Conservation (phyloP, 441 rosid genomes). For the Croton setiger region DNA sequence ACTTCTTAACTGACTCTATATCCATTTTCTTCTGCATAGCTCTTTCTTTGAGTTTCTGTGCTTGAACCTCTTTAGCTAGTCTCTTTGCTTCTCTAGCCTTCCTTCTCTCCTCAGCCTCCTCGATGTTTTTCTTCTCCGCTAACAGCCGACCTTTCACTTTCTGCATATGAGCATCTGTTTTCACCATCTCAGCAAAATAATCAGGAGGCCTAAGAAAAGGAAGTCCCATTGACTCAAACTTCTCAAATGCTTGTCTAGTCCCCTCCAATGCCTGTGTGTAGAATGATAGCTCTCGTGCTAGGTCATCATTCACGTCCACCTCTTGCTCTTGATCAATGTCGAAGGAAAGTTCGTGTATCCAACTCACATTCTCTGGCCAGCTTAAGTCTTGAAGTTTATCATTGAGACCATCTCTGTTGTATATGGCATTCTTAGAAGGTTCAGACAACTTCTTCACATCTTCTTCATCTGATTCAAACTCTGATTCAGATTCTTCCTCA, state of each 20-base stretch:
- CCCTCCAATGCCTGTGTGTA: constrained; percentile 83
- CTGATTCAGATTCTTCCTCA: constrained; percentile 28
- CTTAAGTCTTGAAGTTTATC: constrained; percentile 74
- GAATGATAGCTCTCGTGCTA: constrained; percentile 64
- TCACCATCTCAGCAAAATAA: constrained; percentile 91
- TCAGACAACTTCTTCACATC: constrained; percentile 56
- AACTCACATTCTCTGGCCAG: constrained; percentile 66
- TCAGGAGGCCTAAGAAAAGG: constrained; percentile 79
- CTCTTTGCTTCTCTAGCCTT: constrained; percentile 59
- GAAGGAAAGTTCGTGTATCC: constrained; percentile 65
- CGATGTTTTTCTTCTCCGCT: constrained; percentile 63
- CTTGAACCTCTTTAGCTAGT: no score
- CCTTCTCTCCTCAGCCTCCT: constrained; percentile 87
- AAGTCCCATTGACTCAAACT: constrained; percentile 51
- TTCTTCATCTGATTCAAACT: constrained; percentile 49
- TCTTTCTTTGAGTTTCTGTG: constrained; percentile 31
- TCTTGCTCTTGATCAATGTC: constrained; percentile 60
- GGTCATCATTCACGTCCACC: constrained; percentile 84
- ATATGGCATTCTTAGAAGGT: constrained; percentile 54
- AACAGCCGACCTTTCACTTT: constrained; percentile 73
- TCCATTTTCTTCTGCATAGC: constrained; percentile 70
- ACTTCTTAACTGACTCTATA: constrained; percentile 80
- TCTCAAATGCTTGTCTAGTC: constrained; percentile 53
- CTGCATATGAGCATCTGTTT: constrained; percentile 75
- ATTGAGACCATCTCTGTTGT: constrained; percentile 54